Evolutionary conservation across 495 filamentous ascomycete species (phyloP).

Genomic region (Aspergillus carlsbadensis): DNA sequence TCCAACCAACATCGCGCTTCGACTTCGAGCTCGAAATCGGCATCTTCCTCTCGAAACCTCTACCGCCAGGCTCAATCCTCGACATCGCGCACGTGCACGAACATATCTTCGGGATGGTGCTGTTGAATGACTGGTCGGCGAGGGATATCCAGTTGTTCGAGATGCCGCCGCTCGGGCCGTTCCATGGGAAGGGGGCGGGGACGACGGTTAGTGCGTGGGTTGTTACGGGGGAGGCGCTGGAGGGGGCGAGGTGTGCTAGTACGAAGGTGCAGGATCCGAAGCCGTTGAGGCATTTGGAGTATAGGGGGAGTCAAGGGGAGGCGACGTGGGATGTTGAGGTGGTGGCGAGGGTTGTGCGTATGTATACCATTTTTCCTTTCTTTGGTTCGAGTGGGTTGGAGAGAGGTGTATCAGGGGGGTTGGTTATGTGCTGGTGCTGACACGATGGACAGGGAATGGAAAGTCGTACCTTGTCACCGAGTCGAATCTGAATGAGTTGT

Average conservation of each 20-base stretch:
- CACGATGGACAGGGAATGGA: slow-evolving; percentile 16
- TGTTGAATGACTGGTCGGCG: slow-evolving; percentile 79
- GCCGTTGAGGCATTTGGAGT: slow-evolving; percentile 16
- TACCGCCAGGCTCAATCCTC: slow-evolving; percentile 17
- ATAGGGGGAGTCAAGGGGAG: slow-evolving; percentile 8
- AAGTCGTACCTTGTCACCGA: slow-evolving; percentile 18
- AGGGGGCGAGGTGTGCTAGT: slow-evolving; percentile 42
- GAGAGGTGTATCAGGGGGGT: too few species aligned
- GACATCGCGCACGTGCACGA: slow-evolving; percentile 32
- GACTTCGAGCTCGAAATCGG: slow-evolving; percentile 84
- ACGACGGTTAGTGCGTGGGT: slow-evolving; percentile 83
- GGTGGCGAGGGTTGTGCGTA: slow-evolving; percentile 21
- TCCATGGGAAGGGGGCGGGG: slow-evolving; percentile 75
- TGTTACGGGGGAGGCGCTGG: slow-evolving; percentile 73
- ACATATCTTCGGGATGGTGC: slow-evolving; percentile 74
- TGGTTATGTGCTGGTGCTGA: background rate
- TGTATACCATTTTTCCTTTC: slow-evolving; percentile 13
- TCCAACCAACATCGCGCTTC: slow-evolving; percentile 54
- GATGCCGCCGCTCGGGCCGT: slow-evolving; percentile 35
- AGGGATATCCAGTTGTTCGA: slow-evolving; percentile 36
- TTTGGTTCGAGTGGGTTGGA: too few species aligned
- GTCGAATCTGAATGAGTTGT: slow-evolving; percentile 26
- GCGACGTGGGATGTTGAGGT: slow-evolving; percentile 25
- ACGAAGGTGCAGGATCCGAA: background rate
- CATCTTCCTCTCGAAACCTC: slow-evolving; percentile 58